These are phyloP conservation scores for Penicillium sp. DNA, from an alignment of 2,329 filamentous ascomycete genomes.

Conservation along the genomic window DNA sequence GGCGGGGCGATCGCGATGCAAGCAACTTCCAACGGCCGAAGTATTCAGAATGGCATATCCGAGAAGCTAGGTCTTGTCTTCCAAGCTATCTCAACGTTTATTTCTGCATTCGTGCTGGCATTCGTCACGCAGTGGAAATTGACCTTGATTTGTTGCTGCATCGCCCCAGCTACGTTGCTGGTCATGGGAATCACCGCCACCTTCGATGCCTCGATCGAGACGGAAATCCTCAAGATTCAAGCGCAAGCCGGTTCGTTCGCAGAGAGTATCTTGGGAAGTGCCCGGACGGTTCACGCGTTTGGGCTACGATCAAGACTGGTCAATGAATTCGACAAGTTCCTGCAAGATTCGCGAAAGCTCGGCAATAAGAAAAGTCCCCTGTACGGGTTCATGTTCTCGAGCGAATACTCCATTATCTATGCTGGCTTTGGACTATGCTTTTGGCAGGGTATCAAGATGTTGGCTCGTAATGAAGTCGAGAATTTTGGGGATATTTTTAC, in stretches of 20 bases:
- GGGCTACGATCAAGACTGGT: constrained; percentile 15
- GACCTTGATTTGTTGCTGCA: constrained; percentile 19
- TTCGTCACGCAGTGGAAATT: constrained; percentile 24
- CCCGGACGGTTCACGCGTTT: constrained; percentile 23
- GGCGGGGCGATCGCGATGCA: constrained; percentile 28
- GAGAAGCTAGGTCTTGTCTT: constrained; percentile 22
- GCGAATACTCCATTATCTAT: constrained; percentile 13
- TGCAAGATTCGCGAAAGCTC: constrained; percentile 10
- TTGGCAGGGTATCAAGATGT: constrained; percentile 32
- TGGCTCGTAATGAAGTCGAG: constrained; percentile 25
- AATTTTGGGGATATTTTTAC: constrained; percentile 26
- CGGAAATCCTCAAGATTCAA: constrained; percentile 19
- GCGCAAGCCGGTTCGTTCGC: constrained; percentile 18
- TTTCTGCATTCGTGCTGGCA: constrained; percentile 21
- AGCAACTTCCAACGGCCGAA: constrained; percentile 27
- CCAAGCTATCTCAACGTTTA: constrained; percentile 18
- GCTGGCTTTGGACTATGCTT: constrained; percentile 25
- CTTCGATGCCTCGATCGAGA: constrained; percentile 18
- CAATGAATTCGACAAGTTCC: constrained; percentile 15
- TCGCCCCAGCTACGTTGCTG: constrained; percentile 16
- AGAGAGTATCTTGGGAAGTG: constrained; percentile 15
- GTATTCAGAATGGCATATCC: constrained; percentile 18
- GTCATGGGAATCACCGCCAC: constrained; percentile 7
- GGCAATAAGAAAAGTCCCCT: constrained; percentile 17
- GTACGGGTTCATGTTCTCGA: constrained; percentile 17